These are phyloP conservation scores for Prunus kanzakura DNA, from an alignment of 306 rosid genomes.

Conservation along the genomic window DNA sequence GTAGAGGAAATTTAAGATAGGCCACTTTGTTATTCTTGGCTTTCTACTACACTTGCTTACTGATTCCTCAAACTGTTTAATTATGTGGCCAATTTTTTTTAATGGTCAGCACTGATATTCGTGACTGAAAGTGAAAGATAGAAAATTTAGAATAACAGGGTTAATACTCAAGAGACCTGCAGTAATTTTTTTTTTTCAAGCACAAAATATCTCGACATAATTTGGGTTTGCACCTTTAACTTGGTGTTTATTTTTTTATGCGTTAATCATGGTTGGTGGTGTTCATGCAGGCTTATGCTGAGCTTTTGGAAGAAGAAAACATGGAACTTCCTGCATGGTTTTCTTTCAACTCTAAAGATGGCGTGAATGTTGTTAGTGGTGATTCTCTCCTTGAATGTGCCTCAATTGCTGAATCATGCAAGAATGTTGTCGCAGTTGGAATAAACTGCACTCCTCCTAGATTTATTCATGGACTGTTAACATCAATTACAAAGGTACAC, in stretches of 20 bases:
- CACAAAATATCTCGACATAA: neutral
- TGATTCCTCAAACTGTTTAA: neutral
- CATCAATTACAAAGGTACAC: slow-evolving; percentile 54
- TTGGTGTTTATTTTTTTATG: neutral
- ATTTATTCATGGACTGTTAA: slow-evolving; percentile 75
- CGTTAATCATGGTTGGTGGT: slow-evolving; percentile 7
- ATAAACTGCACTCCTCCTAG: slow-evolving; percentile 96
- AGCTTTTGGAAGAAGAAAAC: slow-evolving; percentile 75
- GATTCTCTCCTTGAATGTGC: slow-evolving; percentile 78
- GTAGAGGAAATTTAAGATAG: neutral
- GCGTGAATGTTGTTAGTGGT: slow-evolving; percentile 68
- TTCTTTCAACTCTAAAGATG: slow-evolving; percentile 87
- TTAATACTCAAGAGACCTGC: neutral
- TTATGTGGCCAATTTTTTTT: neutral
- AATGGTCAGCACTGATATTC: neutral
- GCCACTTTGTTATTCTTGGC: neutral
- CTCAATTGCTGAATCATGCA: slow-evolving; percentile 72
- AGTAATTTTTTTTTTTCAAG: neutral
- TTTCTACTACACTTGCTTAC: neutral
- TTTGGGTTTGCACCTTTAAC: neutral
- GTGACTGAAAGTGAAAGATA: neutral
- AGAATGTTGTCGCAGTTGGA: slow-evolving; percentile 69
- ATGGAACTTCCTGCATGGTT: slow-evolving; percentile 88
- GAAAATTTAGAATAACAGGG: neutral
- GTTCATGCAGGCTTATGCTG: slow-evolving; percentile 68